A percentile compares a stretch with the other conserved stretches of the same genome.
phyloP scores from a whole-genome alignment of 768 basidiomycete genomes.

The Boletellus emodensis region DNA sequence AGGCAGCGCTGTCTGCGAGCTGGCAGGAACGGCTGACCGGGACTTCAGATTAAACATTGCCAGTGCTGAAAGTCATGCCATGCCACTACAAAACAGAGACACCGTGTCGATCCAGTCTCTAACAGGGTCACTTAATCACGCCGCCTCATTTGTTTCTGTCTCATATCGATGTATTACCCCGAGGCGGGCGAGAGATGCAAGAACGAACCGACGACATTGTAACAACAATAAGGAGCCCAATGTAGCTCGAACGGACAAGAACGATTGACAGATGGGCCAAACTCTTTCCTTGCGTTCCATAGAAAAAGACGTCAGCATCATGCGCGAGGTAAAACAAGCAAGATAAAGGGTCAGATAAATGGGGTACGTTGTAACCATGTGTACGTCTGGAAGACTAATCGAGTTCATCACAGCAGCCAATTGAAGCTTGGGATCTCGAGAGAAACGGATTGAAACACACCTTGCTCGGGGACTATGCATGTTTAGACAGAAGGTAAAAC shows the following conservation, averaged over 20 bases:
- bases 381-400: slow-evolving; percentile 94
- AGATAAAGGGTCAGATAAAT: slow-evolving; percentile 19
- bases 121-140: slow-evolving; percentile 7
- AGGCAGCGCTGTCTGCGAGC: no score
- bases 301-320: slow-evolving; percentile 7
- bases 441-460: slow-evolving; percentile 8
- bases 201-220: neutral
- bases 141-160: neutral
- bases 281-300: neutral
- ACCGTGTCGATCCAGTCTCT: no score
- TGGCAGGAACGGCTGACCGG: no score
- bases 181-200: neutral
- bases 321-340: neutral
- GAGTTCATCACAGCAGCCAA: slow-evolving; percentile 46
- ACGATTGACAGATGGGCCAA: neutral
- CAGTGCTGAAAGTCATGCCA: no score
- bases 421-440: neutral
- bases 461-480: neutral
- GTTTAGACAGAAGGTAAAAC: no score
- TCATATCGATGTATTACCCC: no score
- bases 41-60: no score
- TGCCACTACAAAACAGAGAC: no score
- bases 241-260: neutral
- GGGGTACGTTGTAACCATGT: slow-evolving; percentile 58
- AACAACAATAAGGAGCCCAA: neutral